Conservation (phyloP, 148 eudicot species). For the Chenopodium quinoa region DNA sequence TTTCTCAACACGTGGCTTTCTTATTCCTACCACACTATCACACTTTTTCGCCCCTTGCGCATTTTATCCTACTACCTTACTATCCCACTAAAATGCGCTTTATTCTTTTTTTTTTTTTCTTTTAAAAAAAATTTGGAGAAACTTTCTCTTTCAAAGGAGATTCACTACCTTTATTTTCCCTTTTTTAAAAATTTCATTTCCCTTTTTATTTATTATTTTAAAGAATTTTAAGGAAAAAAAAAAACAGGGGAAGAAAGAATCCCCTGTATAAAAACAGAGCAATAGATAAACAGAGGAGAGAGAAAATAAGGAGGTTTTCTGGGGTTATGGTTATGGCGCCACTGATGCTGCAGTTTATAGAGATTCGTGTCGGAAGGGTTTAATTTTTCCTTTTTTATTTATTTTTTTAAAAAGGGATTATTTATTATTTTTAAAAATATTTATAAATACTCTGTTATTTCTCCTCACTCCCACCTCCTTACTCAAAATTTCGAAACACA, state of each 20-base stretch:
- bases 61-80: conserved; percentile 5
- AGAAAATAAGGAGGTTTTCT: conserved; percentile 16
- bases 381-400: background rate
- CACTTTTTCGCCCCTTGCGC: background rate
- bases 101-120: background rate
- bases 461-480: background rate
- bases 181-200: background rate
- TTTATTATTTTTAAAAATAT: conserved; percentile 12
- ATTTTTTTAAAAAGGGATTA: background rate
- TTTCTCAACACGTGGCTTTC: conserved; percentile 15
- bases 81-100: conserved; percentile 19
- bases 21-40: background rate
- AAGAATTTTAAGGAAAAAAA: background rate
- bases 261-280: conserved; percentile 30
- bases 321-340: conserved; percentile 28
- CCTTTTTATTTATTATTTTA: background rate
- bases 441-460: background rate
- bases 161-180: conserved; percentile 11
- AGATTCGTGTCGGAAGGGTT: conserved; percentile 28
- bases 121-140: background rate
- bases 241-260: background rate
- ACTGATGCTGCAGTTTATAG: conserved; percentile 28
- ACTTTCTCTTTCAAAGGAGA: conserved; percentile 16
- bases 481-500: background rate
- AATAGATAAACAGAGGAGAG: conserved; percentile 19